phyloP scores from a whole-genome alignment of 1,284 basidiomycete species.

The Cystobasidium sp. region DNA sequence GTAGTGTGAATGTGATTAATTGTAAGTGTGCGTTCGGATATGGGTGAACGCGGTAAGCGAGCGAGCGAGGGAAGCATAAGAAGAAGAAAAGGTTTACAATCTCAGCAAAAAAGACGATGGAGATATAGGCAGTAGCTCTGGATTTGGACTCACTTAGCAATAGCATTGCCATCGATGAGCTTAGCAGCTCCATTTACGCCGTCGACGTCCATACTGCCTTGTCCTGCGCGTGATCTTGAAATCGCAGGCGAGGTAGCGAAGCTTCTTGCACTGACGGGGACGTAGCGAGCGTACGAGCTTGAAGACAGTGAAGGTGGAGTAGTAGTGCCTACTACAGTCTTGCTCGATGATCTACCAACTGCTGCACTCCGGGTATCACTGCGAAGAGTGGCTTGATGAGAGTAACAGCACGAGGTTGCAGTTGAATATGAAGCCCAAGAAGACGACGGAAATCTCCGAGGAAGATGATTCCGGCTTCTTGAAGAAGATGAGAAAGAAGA shows the following conservation, averaged over 20 bases:
- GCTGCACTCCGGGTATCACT: no score
- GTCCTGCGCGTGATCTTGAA: not conserved
- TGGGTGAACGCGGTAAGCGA: not conserved
- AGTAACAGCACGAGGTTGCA: not conserved
- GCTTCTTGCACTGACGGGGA: not conserved
- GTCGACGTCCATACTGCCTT: slow-evolving; percentile 24
- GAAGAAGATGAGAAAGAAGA: no score
- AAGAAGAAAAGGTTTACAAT: no score
- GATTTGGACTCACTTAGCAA: slow-evolving; percentile 78
- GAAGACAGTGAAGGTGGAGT: no score
- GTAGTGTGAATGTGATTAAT: not conserved
- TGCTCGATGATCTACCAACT: no score
- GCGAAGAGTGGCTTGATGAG: not conserved
- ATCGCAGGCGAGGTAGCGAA: not conserved
- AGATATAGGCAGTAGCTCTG: not conserved
- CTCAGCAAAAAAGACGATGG: no score
- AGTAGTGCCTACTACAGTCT: no score
- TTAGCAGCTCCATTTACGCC: slow-evolving; percentile 53
- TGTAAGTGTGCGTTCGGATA: not conserved
- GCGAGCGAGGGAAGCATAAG: not conserved
- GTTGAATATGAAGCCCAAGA: no score
- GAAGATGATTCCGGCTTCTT: not conserved
- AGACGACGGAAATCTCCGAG: not conserved
- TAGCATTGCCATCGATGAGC: slow-evolving; percentile 82
- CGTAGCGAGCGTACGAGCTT: not conserved